Evolutionary conservation across 1,284 basidiomycete species (phyloP).

Genomic region (Austroboletus niveus): DNA sequence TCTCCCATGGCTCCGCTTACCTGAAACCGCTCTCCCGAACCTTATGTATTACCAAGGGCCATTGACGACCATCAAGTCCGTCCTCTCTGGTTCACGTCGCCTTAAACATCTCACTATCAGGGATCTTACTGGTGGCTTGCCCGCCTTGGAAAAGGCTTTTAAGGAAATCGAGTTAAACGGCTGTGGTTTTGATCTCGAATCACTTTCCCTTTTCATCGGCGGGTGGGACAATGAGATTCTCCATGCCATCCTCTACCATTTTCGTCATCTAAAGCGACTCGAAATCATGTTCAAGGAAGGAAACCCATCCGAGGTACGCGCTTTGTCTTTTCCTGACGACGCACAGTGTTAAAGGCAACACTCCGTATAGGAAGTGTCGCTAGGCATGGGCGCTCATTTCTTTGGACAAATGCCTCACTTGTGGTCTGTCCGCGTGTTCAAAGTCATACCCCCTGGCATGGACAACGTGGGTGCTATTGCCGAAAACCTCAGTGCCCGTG

Average conservation of each 20-base stretch:
- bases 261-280: slow-evolving; percentile 18
- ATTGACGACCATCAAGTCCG: slow-evolving; percentile 28
- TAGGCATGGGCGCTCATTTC: slow-evolving; percentile 34
- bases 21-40: slow-evolving; percentile 28
- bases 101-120: slow-evolving; percentile 23
- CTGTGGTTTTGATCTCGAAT: slow-evolving; percentile 17
- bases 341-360: not conserved
- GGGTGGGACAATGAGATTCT: slow-evolving; percentile 33
- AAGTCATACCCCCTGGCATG: slow-evolving; percentile 14
- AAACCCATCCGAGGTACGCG: slow-evolving; percentile 26
- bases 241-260: slow-evolving; percentile 28
- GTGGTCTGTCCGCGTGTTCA: slow-evolving; percentile 29
- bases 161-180: slow-evolving; percentile 24
- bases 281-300: slow-evolving; percentile 33
- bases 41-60: slow-evolving; percentile 32
- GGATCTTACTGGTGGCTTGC: slow-evolving; percentile 24
- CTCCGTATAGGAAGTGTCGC: slow-evolving; percentile 21
- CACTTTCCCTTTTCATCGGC: slow-evolving; percentile 26
- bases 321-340: not conserved
- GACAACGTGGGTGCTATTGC: slow-evolving; percentile 4
- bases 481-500: slow-evolving; percentile 13
- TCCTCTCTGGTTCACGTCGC: slow-evolving; percentile 19
- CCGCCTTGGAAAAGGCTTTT: slow-evolving; percentile 28
- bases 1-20: slow-evolving; percentile 25
- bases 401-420: slow-evolving; percentile 28